Base-by-base conservation (phyloP, 2,329 filamentous ascomycete genomes). In the Dendryphion nanum region DNA sequence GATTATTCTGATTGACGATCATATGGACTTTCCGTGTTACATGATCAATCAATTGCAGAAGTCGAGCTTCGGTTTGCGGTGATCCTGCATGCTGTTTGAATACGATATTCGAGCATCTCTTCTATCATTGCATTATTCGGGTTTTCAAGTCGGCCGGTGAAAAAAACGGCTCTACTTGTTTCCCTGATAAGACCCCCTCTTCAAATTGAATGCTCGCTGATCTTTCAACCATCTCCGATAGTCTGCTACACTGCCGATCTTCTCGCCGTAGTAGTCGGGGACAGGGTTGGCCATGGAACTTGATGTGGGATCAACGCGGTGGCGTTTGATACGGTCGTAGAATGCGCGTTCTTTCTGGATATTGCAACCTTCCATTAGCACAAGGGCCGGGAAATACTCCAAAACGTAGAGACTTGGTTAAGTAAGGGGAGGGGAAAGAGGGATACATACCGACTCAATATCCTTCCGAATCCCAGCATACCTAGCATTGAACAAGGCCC, bases 211-310 rank as follows among this genome's bases (percentile, higher is more conserved):
- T 7, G 90, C 91, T 46, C 91, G 78, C 75, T 97, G 93, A 62
- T 98, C 93, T 76, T 95, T 97, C 59, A 98, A 72, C 93, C 93
- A 98, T 66, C 89, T 84, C 57, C 93, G 77, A 67, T 97, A 98
- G 32, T 88, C 90, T 37, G 83, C 77, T 16, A 97, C 89, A 57
- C 89, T 95, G 35, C 86, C 87, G 56, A 98, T 95, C 77, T 96
- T 97, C 73, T 98, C 93, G 56, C 93, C 93, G 60, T 98, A 98
- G 70, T 95, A 98, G 65, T 98, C 93, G 30, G 91, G 90, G 1
- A 95, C 87, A 14, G 93, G 93, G 71, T 97, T 97, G 36, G 87
- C 81, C 53, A 93, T 83, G 28, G 88, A 95, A 46, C 89, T 94
- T 37, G 85, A 85, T 13, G 83, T 86, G 3, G 93, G 91, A 64